Evolutionary conservation across 768 basidiomycete genomes (phyloP), one percentile per base, ranked within the genome.

Genomic region (Cantharellus anzutake): DNA sequence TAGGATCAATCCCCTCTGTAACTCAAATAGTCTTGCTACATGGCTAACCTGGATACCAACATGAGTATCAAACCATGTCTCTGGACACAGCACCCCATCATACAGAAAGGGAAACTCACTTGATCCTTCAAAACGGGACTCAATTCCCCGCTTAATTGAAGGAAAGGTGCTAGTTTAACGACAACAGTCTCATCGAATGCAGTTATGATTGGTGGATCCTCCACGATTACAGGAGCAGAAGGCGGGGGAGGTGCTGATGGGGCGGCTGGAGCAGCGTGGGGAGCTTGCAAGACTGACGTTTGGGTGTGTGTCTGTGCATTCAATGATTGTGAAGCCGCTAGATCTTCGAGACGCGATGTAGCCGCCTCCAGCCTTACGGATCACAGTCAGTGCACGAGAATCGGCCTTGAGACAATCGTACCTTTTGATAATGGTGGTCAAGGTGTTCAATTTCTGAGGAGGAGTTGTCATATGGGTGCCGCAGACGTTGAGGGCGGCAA

Each of bases 341-440:
- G 74, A 67, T 99, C 96, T 71, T 99, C 96, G 41, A 99, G 80
- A 41, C 96, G 81, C 51, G 86, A 88, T 3, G 90, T 92, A 4
- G 91, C 88, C 35, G 96, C 96, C 75, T 93, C 86, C 57, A 91
- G 79, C 64, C 92, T 92, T 7, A 51, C 42, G 40, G 50, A 41
- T 29, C n/a, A 53, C 29, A 59, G 57, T 61, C n/a, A 29, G 29
- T 20, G 2, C 29, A 42, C 14, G 38, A 11, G 52, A 40, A 29
- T 37, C n/a, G 37, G 56, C 62, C 86, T 80, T 71, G 87, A 88
- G 69, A 86, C 84, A 62, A 88, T 81, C 5, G 86, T 89, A 37
- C 52, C 86, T 80, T 71, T 87, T 89, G 69, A 86, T 84, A 62
- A 89, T 81, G 5, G 86, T 89, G 37, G 84, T 81, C 35, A 89